Base-by-base conservation (phyloP, 2,329 filamentous ascomycete genomes). In the Alternaria consortialis region DNA sequence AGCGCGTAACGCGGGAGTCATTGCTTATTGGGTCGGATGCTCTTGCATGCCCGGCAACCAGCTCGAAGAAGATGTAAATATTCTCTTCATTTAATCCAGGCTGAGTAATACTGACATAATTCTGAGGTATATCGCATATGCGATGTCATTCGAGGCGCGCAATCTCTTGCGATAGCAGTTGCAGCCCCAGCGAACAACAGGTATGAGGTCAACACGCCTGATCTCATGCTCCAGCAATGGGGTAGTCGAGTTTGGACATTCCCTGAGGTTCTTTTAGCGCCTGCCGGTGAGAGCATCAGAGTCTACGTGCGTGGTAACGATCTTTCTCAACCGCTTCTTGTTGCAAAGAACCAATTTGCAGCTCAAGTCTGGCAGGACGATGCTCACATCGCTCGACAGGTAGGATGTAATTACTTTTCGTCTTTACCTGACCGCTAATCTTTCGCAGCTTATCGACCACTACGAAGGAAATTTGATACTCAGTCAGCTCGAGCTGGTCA, bases 161-260 rank as follows among this genome's bases (percentile, higher is more conserved):
- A 79, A 13, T 79, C 77, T 1, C 66, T 84, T 20, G 76, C 79
- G 12, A 80, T 84, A 20, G 79, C 78, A 1, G 78, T 83, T 3
- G 79, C 79, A 3, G 71, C 64, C 20, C 73, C 71, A 25, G 53
- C 62, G 13, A 66, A 65, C 44, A 66, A 66, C 32, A 62, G 17
- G n/a, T 50, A 56, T 17, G 68, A 50, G 25, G 73, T 63, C 53
- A 74, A 17, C 34, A 73, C 70, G 5, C 59, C 72, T 12, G 54
- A 69, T 40, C 62, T 76, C 29, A 73, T 77, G 73, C 69, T 84
- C 12, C 70, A 75, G 7, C 72, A 81, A 66, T 84, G 77, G 82
- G 84, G 80, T 17, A 77, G 70, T 9, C 77, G 79, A 4, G 73
- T 85, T 20, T 83, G 82, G 77, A 84, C 83, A 0, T 75, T 84